A percentile compares a stretch with the other conserved stretches of the same genome.
These are phyloP conservation scores for Candida gigantensis DNA, from an alignment of 1,139 yeast species.

Conservation along the genomic window DNA sequence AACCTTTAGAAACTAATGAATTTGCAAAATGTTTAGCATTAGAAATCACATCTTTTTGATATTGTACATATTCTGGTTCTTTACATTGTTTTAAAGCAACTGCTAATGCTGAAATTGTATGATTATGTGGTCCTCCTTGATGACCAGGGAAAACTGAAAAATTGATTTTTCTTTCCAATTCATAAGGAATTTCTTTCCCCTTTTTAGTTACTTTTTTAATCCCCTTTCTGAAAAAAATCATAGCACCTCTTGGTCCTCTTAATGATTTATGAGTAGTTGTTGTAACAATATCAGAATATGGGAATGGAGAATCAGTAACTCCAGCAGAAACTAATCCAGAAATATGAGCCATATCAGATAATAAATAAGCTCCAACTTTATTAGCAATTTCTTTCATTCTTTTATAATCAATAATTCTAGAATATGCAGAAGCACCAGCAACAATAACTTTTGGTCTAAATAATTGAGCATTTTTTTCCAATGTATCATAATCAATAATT, in stretches of 20 bases:
- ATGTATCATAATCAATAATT: constrained; percentile 84
- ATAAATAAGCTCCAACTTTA: constrained; percentile 87
- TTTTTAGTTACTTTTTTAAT: constrained; percentile 80
- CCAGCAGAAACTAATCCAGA: constrained; percentile 94
- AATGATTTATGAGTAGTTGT: constrained; percentile 96
- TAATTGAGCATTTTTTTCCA: constrained; percentile 78
- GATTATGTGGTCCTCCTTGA: constrained; percentile 99
- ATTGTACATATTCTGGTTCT: constrained; percentile 81
- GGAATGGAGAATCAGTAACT: constrained; percentile 90
- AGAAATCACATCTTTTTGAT: constrained; percentile 78
- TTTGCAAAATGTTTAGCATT: constrained; percentile 80
- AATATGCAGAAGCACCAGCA: constrained; percentile 96
- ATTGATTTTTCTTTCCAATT: constrained; percentile 86
- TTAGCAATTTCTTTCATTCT: constrained; percentile 89
- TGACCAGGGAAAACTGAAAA: constrained; percentile 98
- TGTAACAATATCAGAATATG: constrained; percentile 92
- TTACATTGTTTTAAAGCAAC: constrained; percentile 91
- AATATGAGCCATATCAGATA: constrained; percentile 96
- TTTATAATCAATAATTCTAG: constrained; percentile 86
- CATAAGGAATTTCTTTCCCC: constrained; percentile 86
- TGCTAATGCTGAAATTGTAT: constrained; percentile 92
- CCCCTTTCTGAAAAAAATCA: constrained; percentile 96
- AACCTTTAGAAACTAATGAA: constrained; percentile 67
- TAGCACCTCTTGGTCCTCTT: constrained; percentile 99
- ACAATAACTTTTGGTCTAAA: constrained; percentile 94